Evolutionary conservation across 139 green algal genomes (phyloP), one percentile per base, ranked within the genome.

Genomic region (Tetradesmus obliquus): DNA sequence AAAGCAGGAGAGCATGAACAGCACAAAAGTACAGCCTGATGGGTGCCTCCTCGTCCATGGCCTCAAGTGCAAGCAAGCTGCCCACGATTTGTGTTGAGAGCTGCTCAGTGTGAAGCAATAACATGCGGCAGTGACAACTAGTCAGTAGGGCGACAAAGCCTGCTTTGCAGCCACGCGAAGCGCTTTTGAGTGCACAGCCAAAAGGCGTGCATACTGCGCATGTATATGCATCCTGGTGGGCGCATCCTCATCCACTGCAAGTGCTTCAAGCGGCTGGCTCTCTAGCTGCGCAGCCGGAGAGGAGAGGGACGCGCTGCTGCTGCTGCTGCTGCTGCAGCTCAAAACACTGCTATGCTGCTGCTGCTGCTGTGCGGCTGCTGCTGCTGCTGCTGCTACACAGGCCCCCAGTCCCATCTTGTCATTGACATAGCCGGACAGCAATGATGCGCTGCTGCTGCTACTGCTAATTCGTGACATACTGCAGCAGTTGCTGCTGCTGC

Each of bases 1-100:
- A 45, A 45, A 45, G 32, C 32, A 45, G 32, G 32, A 45, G 32
- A 45, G 32, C 32, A 45, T 45, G 32, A 45, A 45, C 32, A 45
- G 32, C 32, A 45, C 32, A 45, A 0, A 99, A 98, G 94, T 99
- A 99, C 24, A 99, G 89, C 79, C 97, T 96, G 90, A 99, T 99
- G 32, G 99, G 98, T 82, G 97, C 93, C 0, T 95, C 91, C 9
- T 95, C 89, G 89, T 99, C 95, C 45, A 98, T 91, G 0, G 95
- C 94, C 90, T 99, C 97, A 55, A 99, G 88, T 7, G 98, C 97
- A 76, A 99, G 79, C 82, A 99, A 89, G 55, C 92, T 94, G 13
- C 96, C 97, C 13, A 99, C 97, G 55, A 98, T 95, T 55, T 96
- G 91, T 2, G 96, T 97, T 6, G 96, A 94, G 24, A 97, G 85